Percentiles rank a stretch among this genome's conserved stretches.
Evolutionary conservation across 2,329 filamentous ascomycete species (phyloP).

Genomic region (Clarireedia sp.): DNA sequence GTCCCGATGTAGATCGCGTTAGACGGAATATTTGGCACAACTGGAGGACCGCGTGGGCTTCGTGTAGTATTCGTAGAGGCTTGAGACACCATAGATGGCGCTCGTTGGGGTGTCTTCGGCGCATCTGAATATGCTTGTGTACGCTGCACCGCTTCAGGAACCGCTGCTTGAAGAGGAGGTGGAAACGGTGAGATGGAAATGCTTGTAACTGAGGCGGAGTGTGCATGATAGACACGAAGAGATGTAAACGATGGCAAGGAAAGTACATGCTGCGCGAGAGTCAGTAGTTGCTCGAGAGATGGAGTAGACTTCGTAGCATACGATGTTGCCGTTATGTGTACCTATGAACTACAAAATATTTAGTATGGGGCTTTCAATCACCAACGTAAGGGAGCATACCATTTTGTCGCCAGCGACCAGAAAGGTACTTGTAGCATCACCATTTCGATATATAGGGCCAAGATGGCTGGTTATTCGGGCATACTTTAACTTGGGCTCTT

Average conservation of each 20-base stretch:
- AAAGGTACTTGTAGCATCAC: conserved; percentile 88
- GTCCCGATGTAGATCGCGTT: conserved; percentile 93
- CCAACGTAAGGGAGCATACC: conserved; percentile 44
- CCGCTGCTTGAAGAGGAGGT: conserved; percentile 41
- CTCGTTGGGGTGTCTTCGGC: conserved; percentile 20
- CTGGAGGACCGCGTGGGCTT: conserved; percentile 42
- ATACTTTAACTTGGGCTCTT: conserved; percentile 87
- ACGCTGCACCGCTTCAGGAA: conserved; percentile 31
- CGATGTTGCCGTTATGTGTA: conserved; percentile 94
- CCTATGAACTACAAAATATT: conserved; percentile 62
- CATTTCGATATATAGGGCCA: conserved; percentile 78
- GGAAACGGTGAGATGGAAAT: conserved; percentile 87
- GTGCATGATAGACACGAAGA: conserved; percentile 82
- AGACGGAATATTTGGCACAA: conserved; percentile 64
- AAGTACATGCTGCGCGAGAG: conserved; percentile 62
- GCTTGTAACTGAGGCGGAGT: conserved; percentile 82
- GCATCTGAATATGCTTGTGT: conserved; percentile 21
- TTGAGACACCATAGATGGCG: conserved; percentile 36
- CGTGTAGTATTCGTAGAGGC: conserved; percentile 46
- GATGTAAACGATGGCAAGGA: conserved; percentile 74
- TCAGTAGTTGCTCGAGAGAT: conserved; percentile 25
- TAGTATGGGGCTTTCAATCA: conserved; percentile 21
- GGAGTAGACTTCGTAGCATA: conserved; percentile 39
- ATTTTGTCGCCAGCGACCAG: conserved; percentile 93
- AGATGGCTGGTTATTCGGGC: conserved; percentile 76